phyloP scores from a whole-genome alignment of 148 eudicot genomes.

The Rhododendron simsii region DNA sequence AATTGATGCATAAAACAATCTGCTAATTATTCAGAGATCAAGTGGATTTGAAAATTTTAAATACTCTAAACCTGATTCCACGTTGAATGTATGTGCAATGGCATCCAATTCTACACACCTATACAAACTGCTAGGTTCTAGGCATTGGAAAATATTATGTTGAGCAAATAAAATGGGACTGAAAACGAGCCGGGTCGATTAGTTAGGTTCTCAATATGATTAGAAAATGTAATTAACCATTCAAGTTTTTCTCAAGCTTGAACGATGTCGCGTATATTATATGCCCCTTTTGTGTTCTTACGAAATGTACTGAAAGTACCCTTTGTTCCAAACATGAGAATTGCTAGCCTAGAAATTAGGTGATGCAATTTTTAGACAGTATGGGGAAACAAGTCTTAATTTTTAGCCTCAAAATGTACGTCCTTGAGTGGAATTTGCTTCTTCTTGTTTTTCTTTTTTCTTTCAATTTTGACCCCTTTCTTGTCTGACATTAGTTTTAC shows the following conservation, averaged over 20 bases:
- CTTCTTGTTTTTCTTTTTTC: not conserved
- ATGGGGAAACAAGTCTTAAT: no score
- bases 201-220: no score
- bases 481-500: not conserved
- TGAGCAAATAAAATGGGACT: not conserved
- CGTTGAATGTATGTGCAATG: not conserved
- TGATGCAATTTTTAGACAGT: no score
- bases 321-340: no score
- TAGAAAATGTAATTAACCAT: not conserved
- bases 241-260: not conserved
- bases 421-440: not conserved
- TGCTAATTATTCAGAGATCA: not conserved
- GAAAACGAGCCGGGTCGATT: not conserved
- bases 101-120: conserved; percentile 1
- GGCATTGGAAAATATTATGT: not conserved
- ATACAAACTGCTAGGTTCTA: not conserved
- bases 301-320: no score
- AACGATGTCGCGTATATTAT: no score
- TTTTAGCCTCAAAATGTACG: no score
- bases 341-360: no score
- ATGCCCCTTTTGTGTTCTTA: no score
- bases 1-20: not conserved
- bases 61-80: not conserved
- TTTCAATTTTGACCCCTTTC: not conserved
- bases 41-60: not conserved